Conservation (phyloP, 257 asterid genomes). For the Jacaranda copaia region DNA sequence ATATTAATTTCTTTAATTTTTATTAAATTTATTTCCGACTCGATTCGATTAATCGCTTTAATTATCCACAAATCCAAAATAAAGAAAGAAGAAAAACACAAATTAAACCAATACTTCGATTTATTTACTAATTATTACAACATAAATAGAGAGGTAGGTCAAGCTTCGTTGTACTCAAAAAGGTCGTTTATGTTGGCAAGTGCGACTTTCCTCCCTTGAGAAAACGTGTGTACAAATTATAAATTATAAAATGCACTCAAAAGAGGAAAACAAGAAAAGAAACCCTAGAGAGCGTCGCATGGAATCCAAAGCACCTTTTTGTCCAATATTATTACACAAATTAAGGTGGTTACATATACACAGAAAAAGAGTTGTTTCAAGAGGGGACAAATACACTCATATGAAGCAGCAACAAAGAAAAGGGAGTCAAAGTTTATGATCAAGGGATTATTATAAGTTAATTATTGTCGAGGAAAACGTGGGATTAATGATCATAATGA, state of each 20-base stretch:
- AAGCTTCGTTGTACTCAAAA: background rate
- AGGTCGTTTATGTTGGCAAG: background rate
- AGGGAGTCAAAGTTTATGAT: too few relatives aligned
- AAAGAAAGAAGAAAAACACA: too few relatives aligned
- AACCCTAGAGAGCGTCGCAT: background rate
- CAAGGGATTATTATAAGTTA: background rate
- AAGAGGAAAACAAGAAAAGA: background rate
- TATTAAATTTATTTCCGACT: too few relatives aligned
- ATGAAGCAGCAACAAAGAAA: too few relatives aligned
- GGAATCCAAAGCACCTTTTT: background rate
- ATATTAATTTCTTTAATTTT: too few relatives aligned
- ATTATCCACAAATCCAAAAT: too few relatives aligned
- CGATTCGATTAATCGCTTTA: too few relatives aligned
- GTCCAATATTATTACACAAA: too few relatives aligned
- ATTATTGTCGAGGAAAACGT: background rate
- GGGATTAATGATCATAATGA: background rate
- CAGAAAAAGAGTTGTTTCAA: background rate
- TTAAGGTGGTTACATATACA: too few relatives aligned
- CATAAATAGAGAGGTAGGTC: too few relatives aligned
- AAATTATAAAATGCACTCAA: background rate
- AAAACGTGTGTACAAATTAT: background rate
- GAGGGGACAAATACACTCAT: background rate
- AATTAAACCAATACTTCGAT: too few relatives aligned
- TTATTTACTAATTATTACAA: too few relatives aligned
- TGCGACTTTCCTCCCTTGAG: slow-evolving; percentile 2